phyloP scores from a whole-genome alignment of 2,329 filamentous ascomycete species.

The Pseudocercospora fijiensis region DNA sequence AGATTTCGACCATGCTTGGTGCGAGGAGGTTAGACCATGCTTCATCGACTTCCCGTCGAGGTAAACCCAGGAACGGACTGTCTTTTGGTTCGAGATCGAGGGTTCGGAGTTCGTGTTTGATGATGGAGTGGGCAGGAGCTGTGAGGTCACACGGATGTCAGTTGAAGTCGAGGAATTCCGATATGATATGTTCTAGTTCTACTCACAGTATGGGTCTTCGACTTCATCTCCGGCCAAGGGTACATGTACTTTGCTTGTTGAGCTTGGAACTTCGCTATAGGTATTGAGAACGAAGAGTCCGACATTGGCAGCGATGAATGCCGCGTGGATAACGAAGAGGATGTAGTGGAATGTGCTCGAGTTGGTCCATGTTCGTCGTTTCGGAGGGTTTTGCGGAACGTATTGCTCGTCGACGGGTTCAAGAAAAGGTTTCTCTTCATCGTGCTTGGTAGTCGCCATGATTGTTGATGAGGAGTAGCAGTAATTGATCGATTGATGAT shows the following conservation, averaged over 20 bases:
- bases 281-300: slow-evolving; percentile 12
- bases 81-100: slow-evolving; percentile 8
- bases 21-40: slow-evolving; percentile 17
- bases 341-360: slow-evolving; percentile 9
- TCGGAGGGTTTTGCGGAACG: neutral
- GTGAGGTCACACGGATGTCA: neutral
- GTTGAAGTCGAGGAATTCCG: neutral
- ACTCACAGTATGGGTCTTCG: slow-evolving; percentile 14
- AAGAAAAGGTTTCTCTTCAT: slow-evolving; percentile 21
- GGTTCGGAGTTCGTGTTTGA: slow-evolving; percentile 15
- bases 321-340: slow-evolving; percentile 14
- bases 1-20: slow-evolving; percentile 16
- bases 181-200: too few species aligned
- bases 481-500: neutral
- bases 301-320: slow-evolving; percentile 14
- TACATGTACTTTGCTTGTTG: neutral
- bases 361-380: slow-evolving; percentile 6
- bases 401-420: neutral
- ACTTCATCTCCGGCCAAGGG: neutral
- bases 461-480: neutral
- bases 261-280: neutral
- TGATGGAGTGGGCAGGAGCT: slow-evolving; percentile 14
- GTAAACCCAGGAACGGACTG: slow-evolving; percentile 13
- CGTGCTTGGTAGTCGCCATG: slow-evolving; percentile 12
- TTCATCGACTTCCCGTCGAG: slow-evolving; percentile 16